These are phyloP conservation scores for Rossbeevera mucosa DNA, from an alignment of 768 basidiomycete species.

Conservation along the genomic window DNA sequence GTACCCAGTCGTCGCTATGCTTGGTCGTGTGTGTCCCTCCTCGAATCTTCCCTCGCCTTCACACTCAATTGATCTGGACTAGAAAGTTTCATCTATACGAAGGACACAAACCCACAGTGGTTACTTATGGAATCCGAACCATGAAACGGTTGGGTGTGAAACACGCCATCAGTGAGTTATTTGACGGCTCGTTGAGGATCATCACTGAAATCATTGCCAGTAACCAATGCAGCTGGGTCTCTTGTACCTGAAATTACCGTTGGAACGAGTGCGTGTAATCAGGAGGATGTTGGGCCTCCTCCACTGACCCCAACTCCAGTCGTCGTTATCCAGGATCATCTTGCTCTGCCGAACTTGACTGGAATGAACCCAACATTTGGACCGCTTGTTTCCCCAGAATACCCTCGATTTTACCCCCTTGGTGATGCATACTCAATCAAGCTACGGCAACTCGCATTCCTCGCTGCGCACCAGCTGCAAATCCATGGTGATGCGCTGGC, in stretches of 20 bases:
- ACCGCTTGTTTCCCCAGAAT: conserved; percentile 50
- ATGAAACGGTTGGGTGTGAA: conserved; percentile 76
- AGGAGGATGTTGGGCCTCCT: not conserved
- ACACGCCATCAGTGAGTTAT: conserved; percentile 64
- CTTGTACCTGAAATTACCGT: conserved; percentile 69
- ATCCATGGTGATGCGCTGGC: conserved; percentile 53
- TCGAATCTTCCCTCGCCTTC: not conserved
- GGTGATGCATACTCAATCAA: conserved; percentile 76
- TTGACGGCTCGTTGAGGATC: not conserved
- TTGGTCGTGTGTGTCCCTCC: conserved; percentile 61
- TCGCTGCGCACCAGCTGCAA: conserved; percentile 59
- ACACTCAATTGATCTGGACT: conserved; percentile 4
- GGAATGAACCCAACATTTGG: conserved; percentile 81
- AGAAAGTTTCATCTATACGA: conserved; percentile 81
- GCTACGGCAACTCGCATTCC: conserved; percentile 69
- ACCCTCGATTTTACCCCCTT: conserved; percentile 77
- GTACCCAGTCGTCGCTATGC: conserved; percentile 86
- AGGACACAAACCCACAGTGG: conserved; percentile 64
- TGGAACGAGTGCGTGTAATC: conserved; percentile 65
- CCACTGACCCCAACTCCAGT: conserved; percentile 41
- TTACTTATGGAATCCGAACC: conserved; percentile 74
- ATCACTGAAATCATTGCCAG: conserved; percentile 33
- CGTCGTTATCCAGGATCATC: conserved; percentile 79
- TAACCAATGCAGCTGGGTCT: conserved; percentile 86
- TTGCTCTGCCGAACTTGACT: conserved; percentile 73